Conservation (phyloP, 140 eudicot genomes). For the Cichorium intybus region DNA sequence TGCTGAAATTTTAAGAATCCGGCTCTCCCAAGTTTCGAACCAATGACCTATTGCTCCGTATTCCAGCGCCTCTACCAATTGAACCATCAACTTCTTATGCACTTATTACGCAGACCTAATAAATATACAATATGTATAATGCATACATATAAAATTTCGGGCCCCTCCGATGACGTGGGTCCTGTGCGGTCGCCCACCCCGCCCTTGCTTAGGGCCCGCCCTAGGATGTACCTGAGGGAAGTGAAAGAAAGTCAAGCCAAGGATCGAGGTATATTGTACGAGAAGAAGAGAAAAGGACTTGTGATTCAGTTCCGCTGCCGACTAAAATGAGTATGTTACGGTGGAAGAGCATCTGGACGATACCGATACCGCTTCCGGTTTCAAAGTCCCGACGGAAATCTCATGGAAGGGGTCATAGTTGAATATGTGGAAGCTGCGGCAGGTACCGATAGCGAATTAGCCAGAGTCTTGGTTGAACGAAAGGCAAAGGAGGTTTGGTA, state of each 20-base stretch:
- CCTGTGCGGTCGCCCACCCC: constrained; percentile 69
- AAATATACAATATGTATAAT: too few species aligned
- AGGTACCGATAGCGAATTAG: constrained; percentile 39
- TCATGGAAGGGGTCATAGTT: constrained; percentile 31
- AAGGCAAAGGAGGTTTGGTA: constrained; percentile 33
- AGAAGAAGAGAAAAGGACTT: constrained; percentile 62
- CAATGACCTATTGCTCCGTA: too few species aligned
- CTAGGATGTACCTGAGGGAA: constrained; percentile 65
- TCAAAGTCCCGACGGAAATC: constrained; percentile 28
- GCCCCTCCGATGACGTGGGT: constrained; percentile 62
- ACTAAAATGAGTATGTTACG: constrained; percentile 32
- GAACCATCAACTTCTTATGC: too few species aligned
- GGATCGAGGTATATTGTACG: constrained; percentile 72
- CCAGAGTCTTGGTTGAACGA: constrained; percentile 48
- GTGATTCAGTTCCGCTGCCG: too few species aligned
- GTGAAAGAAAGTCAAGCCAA: constrained; percentile 68
- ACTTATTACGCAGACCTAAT: too few species aligned
- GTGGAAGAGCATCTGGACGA: constrained; percentile 24
- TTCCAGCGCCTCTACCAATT: too few species aligned
- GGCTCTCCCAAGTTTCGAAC: too few species aligned
- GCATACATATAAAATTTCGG: too few species aligned
- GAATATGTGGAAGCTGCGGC: constrained; percentile 32
- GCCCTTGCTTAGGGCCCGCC: too few species aligned
- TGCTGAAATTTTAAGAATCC: too few species aligned
- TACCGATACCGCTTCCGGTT: constrained; percentile 19